Conservation (phyloP, 768 basidiomycete genomes). For the Hydnomerulius pinastri region DNA sequence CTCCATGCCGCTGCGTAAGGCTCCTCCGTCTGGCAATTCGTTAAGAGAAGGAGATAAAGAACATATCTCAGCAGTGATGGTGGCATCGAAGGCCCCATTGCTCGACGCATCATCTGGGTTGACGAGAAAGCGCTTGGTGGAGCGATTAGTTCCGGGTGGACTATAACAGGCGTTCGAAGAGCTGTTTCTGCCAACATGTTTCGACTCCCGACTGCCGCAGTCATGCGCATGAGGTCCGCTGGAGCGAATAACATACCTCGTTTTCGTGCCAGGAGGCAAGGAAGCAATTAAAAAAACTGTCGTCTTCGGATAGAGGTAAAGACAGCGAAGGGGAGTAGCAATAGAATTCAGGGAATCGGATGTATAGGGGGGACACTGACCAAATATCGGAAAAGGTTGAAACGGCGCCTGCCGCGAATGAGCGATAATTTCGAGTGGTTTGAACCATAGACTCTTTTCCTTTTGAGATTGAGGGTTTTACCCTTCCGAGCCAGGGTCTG, state of each 20-base stretch:
- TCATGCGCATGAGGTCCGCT: not conserved
- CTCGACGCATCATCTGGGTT: slow-evolving; percentile 14
- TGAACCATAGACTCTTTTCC: too few species aligned
- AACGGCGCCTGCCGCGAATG: slow-evolving; percentile 29
- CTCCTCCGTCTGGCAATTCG: slow-evolving; percentile 43
- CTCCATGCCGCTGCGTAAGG: slow-evolving; percentile 57
- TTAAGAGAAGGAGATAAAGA: not conserved
- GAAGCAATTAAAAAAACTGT: slow-evolving; percentile 46
- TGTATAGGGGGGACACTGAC: slow-evolving; percentile 49
- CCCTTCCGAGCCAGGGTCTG: not conserved
- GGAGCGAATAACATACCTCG: slow-evolving; percentile 20
- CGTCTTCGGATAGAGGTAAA: slow-evolving; percentile 37
- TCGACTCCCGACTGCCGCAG: slow-evolving; percentile 29
- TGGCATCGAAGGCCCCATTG: slow-evolving; percentile 42
- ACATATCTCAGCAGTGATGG: slow-evolving; percentile 55
- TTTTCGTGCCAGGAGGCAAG: slow-evolving; percentile 41
- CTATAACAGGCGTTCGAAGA: slow-evolving; percentile 43
- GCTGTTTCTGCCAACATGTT: slow-evolving; percentile 32
- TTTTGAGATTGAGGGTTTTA: not conserved
- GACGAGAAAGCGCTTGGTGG: slow-evolving; percentile 6
- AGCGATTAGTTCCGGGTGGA: slow-evolving; percentile 30
- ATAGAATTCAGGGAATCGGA: slow-evolving; percentile 51
- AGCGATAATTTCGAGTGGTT: too few species aligned
- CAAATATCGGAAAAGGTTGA: slow-evolving; percentile 35
- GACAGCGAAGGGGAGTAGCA: slow-evolving; percentile 35